These are phyloP conservation scores for Cercospora sp. DNA, from an alignment of 2,329 filamentous ascomycete genomes.

Conservation along the genomic window DNA sequence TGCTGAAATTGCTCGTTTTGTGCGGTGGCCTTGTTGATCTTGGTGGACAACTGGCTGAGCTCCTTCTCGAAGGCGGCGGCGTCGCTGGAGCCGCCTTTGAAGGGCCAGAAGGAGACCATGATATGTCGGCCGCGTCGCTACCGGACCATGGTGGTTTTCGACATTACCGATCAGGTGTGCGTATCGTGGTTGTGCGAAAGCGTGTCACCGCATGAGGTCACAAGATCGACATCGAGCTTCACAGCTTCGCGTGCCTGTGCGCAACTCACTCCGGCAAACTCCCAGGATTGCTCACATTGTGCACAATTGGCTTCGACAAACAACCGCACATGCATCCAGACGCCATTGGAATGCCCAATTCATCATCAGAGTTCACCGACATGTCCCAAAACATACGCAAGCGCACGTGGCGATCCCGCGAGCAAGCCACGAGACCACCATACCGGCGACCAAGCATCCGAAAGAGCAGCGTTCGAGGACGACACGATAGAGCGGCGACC, in stretches of 20 bases:
- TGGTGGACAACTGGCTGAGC: conserved; percentile 75
- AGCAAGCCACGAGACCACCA: conserved; percentile 4
- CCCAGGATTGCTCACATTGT: background rate
- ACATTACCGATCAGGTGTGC: background rate
- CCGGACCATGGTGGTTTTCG: background rate
- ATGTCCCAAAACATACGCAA: conserved; percentile 1
- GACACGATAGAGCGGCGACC: conserved; percentile 7
- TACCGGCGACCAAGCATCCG: conserved; percentile 3
- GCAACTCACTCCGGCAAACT: background rate
- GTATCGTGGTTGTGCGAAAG: background rate
- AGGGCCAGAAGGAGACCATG: conserved; percentile 90
- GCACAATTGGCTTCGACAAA: background rate
- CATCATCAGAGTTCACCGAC: background rate
- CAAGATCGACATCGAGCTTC: conserved; percentile 1
- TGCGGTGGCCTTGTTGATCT: conserved; percentile 74
- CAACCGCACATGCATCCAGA: background rate
- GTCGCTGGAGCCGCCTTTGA: conserved; percentile 78
- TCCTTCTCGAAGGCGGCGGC: conserved; percentile 92
- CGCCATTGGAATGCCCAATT: background rate
- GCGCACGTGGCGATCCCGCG: conserved; percentile 12
- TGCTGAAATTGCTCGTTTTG: conserved; percentile 73
- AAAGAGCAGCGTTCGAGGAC: background rate
- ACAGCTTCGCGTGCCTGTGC: background rate
- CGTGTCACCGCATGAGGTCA: conserved; percentile 5
- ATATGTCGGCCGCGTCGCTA: conserved; percentile 18